These are phyloP conservation scores for Sugiyamaella boreocaroliniensis DNA, from an alignment of 805 yeast species.

Conservation along the genomic window DNA sequence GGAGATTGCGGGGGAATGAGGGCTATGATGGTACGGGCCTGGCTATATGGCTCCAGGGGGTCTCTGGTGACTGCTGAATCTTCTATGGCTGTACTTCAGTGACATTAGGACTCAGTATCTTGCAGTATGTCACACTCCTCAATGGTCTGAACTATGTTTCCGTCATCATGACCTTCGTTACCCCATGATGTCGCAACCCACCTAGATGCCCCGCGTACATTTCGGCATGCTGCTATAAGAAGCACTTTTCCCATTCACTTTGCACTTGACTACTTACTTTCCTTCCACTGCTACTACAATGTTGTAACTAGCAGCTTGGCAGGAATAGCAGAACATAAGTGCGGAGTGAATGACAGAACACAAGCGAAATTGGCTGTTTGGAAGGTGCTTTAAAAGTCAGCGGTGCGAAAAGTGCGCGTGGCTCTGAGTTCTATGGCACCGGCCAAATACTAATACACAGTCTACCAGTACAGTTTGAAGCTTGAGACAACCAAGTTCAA, in stretches of 20 bases:
- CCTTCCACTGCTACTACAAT: not conserved
- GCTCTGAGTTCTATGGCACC: not conserved
- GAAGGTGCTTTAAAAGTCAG: not conserved
- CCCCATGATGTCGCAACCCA: not conserved
- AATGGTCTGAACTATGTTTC: too few species aligned
- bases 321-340: not conserved
- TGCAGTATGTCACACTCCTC: not conserved
- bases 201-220: not conserved
- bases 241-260: not conserved
- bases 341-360: not conserved
- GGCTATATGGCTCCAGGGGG: too few species aligned
- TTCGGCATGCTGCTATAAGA: not conserved
- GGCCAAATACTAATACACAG: constrained; percentile 6
- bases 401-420: not conserved
- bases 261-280: not conserved
- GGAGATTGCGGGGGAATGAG: not conserved
- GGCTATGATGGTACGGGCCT: not conserved
- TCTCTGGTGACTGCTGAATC: not conserved
- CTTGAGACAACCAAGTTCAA: constrained; percentile 19
- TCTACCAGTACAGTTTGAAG: constrained; percentile 18
- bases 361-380: not conserved
- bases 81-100: not conserved
- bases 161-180: not conserved
- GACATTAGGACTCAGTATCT: not conserved
- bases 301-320: not conserved